Conservation (phyloP, 2,329 filamentous ascomycete species). For the Penicillium sp. region DNA sequence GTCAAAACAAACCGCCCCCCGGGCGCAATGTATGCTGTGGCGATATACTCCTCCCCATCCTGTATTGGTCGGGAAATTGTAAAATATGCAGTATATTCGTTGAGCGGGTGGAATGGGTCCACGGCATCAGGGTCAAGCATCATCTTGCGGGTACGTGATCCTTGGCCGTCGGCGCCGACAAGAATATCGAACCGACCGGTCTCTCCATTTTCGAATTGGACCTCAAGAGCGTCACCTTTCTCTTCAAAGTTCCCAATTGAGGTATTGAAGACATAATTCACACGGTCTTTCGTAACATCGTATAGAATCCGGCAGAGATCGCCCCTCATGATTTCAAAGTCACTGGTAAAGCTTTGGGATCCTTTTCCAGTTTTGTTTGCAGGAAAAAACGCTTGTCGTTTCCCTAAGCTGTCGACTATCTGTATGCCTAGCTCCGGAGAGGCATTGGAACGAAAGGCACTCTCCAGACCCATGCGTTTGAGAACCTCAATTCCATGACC, state of each 20-base stretch:
- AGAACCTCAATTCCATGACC: constrained; percentile 58
- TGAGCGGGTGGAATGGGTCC: constrained; percentile 27
- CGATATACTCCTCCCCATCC: constrained; percentile 39
- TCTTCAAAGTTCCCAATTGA: constrained; percentile 33
- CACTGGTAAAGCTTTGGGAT: constrained; percentile 48
- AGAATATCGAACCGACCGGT: constrained; percentile 31
- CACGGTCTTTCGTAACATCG: constrained; percentile 26
- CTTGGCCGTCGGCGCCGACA: constrained; percentile 36
- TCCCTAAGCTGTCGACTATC: constrained; percentile 50
- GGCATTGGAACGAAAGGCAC: constrained; percentile 40
- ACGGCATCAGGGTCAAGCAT: constrained; percentile 20
- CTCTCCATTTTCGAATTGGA: constrained; percentile 29
- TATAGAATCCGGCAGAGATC: constrained; percentile 55
- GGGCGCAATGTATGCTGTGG: constrained; percentile 44
- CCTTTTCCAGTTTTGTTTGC: constrained; percentile 43
- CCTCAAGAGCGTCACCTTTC: constrained; percentile 17
- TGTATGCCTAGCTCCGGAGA: constrained; percentile 55
- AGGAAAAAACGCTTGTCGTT: constrained; percentile 46
- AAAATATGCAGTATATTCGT: constrained; percentile 42
- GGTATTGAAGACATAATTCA: constrained; percentile 38
- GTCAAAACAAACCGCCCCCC: constrained; percentile 46
- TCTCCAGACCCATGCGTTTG: constrained; percentile 57
- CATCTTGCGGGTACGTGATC: constrained; percentile 27
- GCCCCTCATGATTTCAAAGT: constrained; percentile 62
- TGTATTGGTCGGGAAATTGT: constrained; percentile 34